Evolutionary conservation across 2,329 filamentous ascomycete genomes (phyloP), one percentile per base, ranked within the genome.

Genomic region (Biscogniauxia marginata): DNA sequence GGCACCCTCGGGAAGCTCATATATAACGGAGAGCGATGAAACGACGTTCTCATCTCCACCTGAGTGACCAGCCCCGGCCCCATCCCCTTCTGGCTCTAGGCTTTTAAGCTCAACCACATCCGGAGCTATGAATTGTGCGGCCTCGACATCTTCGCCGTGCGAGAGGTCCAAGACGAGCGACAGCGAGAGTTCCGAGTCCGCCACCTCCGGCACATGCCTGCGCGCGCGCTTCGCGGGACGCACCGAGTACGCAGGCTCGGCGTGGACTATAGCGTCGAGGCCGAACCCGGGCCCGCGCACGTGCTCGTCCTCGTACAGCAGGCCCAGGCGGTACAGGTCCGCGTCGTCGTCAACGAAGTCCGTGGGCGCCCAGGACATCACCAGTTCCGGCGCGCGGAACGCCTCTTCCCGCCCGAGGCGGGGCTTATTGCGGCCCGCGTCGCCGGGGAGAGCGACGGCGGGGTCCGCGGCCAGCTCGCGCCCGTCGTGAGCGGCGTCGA

Each of bases 331-430:
- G 46, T 68, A 68, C 39, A 69, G 49, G 4, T 65, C 65, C 5
- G 61, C 54, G 53, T 70, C 65, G 49, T 64, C 59, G 18, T 59
- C 59, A 50, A 62, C 60, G 0, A 60, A 48, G 44, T 67, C 64
- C 6, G 60, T 63, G 43, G 55, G n/a, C 48, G 54, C 55, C 22
- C 21, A 18, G 55, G 49, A 52, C 54, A 57, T 3, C 54, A 34
- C 21, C 60, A 30, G 9, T n/a, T n/a, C n/a, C 25, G 65, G 60
- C 25, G 57, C 61, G 13, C 60, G 61, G 45, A 70, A 70, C 16
- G 68, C 67, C 43, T 66, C 68, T 48, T 70, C 64, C 8, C 68
- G 67, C 46, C 64, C 49, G 16, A 70, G 63, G 18, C 60, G 55
- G 4, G 68, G 67, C 43, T 55, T 64, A 46, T 52, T 47, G 18